Evolutionary conservation across 2,329 filamentous ascomycete species (phyloP).

Genomic region (Cordyceps tenuipes): DNA sequence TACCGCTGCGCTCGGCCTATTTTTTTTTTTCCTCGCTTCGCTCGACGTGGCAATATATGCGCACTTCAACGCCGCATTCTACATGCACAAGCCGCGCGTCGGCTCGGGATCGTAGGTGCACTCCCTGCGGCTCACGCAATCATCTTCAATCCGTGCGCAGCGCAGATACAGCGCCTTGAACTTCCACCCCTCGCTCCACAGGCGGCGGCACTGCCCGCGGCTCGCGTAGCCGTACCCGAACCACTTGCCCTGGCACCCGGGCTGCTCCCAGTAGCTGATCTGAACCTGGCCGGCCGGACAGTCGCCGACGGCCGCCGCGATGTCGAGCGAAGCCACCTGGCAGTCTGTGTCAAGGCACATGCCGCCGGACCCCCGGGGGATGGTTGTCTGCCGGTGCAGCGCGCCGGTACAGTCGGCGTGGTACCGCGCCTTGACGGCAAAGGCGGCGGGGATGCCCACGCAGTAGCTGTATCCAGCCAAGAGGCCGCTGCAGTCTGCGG

Average conservation of each 20-base stretch:
- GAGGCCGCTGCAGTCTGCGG: too few relatives aligned
- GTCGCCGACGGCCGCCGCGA: background rate
- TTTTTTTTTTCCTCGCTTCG: too few relatives aligned
- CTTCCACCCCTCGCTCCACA: slow-evolving; percentile 1
- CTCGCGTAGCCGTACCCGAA: slow-evolving; percentile 4
- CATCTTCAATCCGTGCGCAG: background rate
- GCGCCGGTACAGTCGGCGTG: slow-evolving; percentile 10
- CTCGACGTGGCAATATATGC: too few relatives aligned
- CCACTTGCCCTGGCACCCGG: slow-evolving; percentile 3
- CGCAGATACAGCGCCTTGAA: background rate
- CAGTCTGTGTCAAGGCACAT: slow-evolving; percentile 11
- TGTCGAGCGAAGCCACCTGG: background rate
- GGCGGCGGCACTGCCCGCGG: background rate
- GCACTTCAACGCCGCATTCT: too few relatives aligned
- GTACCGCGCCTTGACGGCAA: slow-evolving; percentile 2
- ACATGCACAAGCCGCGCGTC: background rate
- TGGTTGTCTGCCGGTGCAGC: background rate
- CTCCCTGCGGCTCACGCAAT: background rate
- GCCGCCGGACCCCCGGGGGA: background rate
- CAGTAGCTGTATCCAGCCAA: background rate
- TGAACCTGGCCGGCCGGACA: slow-evolving; percentile 4
- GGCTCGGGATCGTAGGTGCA: background rate
- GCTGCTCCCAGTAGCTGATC: slow-evolving; percentile 8
- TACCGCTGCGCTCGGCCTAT: too few relatives aligned
- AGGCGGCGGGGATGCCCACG: background rate